Evolutionary conservation across 371 early-diverging fungal species (phyloP).

Genomic region (Blakeslea trispora): DNA sequence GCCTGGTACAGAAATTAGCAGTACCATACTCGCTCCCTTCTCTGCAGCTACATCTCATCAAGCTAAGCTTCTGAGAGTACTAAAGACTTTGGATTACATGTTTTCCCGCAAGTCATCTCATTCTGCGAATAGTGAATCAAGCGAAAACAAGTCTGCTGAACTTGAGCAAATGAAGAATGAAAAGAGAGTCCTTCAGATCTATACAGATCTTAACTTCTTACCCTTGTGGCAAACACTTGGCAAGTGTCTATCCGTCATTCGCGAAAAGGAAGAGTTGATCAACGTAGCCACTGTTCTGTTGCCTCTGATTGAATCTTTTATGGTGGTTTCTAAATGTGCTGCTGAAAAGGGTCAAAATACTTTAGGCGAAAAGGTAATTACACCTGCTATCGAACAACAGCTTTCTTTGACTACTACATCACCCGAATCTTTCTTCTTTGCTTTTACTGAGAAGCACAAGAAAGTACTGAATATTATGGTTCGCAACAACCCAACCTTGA

Average conservation of each 20-base stretch:
- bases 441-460: conserved; percentile 93
- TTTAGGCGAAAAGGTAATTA: conserved; percentile 30
- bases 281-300: conserved; percentile 92
- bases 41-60: conserved; percentile 87
- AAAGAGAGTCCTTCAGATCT: conserved; percentile 65
- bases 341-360: conserved; percentile 38
- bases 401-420: conserved; percentile 6
- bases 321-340: conserved; percentile 89
- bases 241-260: conserved; percentile 69
- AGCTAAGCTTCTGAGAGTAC: conserved; percentile 88
- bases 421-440: conserved; percentile 78
- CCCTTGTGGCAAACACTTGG: conserved; percentile 86
- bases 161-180: conserved; percentile 39
- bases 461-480: conserved; percentile 97
- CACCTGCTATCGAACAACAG: conserved; percentile 20
- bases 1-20: conserved; percentile 67
- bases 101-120: conserved; percentile 48
- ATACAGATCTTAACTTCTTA: conserved; percentile 71
- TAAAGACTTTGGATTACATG: conserved; percentile 93
- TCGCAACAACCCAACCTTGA: conserved; percentile 92
- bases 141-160: conserved; percentile 26
- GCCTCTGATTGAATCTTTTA: conserved; percentile 95
- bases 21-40: conserved; percentile 66
- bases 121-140: conserved; percentile 9
- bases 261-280: conserved; percentile 76